Conservation (phyloP, 208 protist genomes). For the Crithidia acanthocephali region DNA sequence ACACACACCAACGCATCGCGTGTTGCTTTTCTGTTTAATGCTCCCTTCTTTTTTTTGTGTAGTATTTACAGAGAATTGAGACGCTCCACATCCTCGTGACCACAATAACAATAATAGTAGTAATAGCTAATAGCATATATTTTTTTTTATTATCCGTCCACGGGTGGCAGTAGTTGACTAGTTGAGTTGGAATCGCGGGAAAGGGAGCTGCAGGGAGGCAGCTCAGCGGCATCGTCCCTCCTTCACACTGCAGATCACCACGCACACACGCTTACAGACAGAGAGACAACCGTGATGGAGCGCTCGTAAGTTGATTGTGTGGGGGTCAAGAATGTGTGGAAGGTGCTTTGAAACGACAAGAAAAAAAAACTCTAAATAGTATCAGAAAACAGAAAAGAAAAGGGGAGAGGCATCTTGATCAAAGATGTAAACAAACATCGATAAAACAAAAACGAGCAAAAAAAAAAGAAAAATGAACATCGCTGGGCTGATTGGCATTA, state of each 20-base stretch:
- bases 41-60: background rate
- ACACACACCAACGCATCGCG: too few species aligned
- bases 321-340: background rate
- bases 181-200: background rate
- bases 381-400: background rate
- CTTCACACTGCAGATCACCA: background rate
- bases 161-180: background rate
- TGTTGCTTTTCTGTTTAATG: too few species aligned
- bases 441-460: slow-evolving; percentile 11
- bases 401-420: background rate
- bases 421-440: slow-evolving; percentile 18
- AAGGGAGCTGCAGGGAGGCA: background rate
- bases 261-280: background rate
- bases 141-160: background rate
- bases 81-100: background rate
- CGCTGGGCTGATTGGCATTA: too few species aligned
- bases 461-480: background rate
- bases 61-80: background rate
- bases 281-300: background rate
- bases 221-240: background rate
- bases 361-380: background rate
- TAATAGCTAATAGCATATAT: too few species aligned
- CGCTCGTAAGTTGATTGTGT: background rate
- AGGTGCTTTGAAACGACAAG: background rate
- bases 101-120: background rate